Percentiles rank a stretch among this genome's conserved stretches.
phyloP scores from a whole-genome alignment of 768 basidiomycete species.

The Hygrocybe coccinea region DNA sequence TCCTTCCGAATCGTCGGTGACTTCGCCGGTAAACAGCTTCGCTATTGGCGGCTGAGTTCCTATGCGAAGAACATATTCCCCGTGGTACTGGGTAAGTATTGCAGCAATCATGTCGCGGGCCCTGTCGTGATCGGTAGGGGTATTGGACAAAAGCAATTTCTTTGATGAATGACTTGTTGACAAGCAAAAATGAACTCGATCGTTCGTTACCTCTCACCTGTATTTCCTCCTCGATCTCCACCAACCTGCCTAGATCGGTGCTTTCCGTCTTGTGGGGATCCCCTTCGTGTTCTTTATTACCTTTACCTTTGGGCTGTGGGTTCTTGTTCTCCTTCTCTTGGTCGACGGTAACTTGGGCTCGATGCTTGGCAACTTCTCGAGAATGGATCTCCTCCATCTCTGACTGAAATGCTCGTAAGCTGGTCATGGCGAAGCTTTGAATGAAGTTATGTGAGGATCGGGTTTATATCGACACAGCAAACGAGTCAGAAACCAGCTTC shows the following conservation, averaged over 20 bases:
- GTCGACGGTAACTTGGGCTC: conserved; percentile 30
- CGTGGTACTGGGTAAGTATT: conserved; percentile 60
- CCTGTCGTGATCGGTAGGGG: conserved; percentile 40
- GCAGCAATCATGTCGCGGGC: conserved; percentile 64
- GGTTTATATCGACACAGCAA: neutral
- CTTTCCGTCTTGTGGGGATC: conserved; percentile 14
- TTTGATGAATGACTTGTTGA: conserved; percentile 22
- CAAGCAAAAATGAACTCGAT: conserved; percentile 5
- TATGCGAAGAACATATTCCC: conserved; percentile 73
- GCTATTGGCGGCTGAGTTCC: conserved; percentile 60
- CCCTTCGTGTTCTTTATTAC: conserved; percentile 44
- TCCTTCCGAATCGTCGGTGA: conserved; percentile 41
- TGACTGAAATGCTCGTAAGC: conserved; percentile 58
- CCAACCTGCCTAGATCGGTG: conserved; percentile 24
- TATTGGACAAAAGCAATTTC: conserved; percentile 42
- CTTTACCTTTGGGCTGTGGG: conserved; percentile 27
- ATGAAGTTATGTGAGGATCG: neutral
- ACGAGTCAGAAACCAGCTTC: neutral
- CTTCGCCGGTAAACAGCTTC: conserved; percentile 52
- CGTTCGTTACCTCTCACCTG: conserved; percentile 36
- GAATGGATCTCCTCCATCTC: conserved; percentile 75
- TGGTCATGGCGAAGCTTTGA: conserved; percentile 46
- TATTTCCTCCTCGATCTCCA: conserved; percentile 52
- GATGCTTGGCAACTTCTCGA: conserved; percentile 62
- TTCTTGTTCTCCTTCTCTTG: conserved; percentile 32